These are phyloP conservation scores for Entomophthora muscae DNA, from an alignment of 371 early-diverging fungal genomes.

Conservation along the genomic window DNA sequence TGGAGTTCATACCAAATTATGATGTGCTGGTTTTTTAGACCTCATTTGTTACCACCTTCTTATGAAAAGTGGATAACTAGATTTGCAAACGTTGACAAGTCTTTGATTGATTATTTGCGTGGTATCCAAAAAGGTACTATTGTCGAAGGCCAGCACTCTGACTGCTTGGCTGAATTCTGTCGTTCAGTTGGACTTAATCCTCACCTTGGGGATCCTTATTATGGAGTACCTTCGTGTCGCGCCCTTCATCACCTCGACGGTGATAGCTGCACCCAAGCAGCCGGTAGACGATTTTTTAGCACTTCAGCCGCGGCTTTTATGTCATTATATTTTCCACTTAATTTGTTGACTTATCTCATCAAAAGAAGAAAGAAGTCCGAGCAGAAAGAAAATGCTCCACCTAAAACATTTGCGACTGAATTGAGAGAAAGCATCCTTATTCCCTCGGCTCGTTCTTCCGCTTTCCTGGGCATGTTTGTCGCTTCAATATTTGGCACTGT, in stretches of 20 bases:
- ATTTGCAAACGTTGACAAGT: background rate
- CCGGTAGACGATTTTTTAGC: background rate
- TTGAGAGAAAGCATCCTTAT: background rate
- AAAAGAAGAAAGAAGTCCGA: background rate
- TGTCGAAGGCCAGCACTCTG: constrained; percentile 1
- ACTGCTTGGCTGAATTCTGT: background rate
- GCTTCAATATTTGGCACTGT: background rate
- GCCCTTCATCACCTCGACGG: background rate
- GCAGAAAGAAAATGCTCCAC: background rate
- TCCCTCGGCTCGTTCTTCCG: background rate
- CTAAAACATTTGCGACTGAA: background rate
- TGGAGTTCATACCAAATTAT: background rate
- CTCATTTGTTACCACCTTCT: background rate
- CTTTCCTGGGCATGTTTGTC: constrained; percentile 1
- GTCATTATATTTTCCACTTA: background rate
- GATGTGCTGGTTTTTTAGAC: background rate
- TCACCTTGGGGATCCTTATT: background rate
- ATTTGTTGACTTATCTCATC: background rate
- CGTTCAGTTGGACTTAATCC: background rate
- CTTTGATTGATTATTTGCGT: background rate
- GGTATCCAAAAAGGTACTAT: background rate
- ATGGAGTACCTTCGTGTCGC: background rate
- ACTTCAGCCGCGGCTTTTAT: background rate
- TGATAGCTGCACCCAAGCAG: background rate
- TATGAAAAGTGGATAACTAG: background rate